Percentiles rank a stretch among this genome's conserved stretches.
Evolutionary conservation across 768 basidiomycete species (phyloP).

Genomic region (Termitomyces sp.): DNA sequence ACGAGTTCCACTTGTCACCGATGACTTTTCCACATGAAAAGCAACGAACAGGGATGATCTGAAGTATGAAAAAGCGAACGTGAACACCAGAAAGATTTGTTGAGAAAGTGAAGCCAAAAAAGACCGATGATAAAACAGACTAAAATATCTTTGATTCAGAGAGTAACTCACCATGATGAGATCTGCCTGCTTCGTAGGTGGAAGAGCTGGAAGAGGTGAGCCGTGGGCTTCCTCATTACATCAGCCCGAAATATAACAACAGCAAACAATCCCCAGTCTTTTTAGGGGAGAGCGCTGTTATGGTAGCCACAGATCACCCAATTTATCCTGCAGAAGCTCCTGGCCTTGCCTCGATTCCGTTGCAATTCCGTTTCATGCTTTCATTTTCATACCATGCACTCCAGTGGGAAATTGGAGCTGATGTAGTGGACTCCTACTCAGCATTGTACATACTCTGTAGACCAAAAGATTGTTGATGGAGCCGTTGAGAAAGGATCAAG

Average conservation of each 20-base stretch:
- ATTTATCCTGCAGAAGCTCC: background rate
- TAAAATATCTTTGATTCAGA: no score
- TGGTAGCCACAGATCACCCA: no score
- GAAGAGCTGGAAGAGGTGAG: no score
- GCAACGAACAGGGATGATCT: slow-evolving; percentile 97
- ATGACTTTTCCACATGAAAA: slow-evolving; percentile 98
- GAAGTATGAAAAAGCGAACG: background rate
- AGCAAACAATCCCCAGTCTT: background rate
- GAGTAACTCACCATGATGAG: slow-evolving; percentile 2
- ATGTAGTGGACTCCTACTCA: background rate
- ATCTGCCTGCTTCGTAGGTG: background rate
- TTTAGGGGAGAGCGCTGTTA: background rate
- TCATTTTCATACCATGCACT: background rate
- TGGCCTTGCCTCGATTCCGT: background rate
- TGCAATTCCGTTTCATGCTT: background rate
- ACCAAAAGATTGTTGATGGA: background rate
- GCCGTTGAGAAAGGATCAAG: background rate
- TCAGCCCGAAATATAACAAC: background rate
- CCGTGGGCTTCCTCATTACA: background rate
- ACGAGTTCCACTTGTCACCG: slow-evolving; percentile 92
- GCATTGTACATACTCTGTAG: background rate
- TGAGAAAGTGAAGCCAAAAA: background rate
- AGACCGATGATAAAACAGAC: background rate
- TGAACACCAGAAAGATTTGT: background rate
- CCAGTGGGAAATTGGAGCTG: background rate